A percentile compares a stretch with the other conserved stretches of the same genome.
Evolutionary conservation across 2,329 filamentous ascomycete species (phyloP).

Genomic region (Chalaropsis thielavioides): DNA sequence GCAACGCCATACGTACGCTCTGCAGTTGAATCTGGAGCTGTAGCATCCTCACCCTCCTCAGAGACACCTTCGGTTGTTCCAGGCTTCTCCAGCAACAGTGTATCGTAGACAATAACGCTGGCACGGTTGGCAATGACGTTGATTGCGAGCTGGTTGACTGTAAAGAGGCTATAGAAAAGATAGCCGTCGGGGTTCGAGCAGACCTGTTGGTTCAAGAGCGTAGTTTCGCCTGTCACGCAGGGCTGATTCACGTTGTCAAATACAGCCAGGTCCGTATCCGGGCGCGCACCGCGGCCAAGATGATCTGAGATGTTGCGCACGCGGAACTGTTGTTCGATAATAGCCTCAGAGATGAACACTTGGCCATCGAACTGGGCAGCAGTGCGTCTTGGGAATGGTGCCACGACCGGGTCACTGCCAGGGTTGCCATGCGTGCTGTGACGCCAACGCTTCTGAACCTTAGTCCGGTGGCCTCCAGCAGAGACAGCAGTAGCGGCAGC

Average conservation of each 20-base stretch:
- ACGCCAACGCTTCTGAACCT: conserved; percentile 15
- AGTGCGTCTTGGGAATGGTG: conserved; percentile 28
- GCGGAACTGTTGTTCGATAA: conserved; percentile 36
- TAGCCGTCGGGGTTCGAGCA: conserved; percentile 34
- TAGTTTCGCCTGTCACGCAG: conserved; percentile 25
- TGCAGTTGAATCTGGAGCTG: background rate
- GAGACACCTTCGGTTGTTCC: conserved; percentile 18
- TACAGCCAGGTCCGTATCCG: conserved; percentile 23
- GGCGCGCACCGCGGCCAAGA: conserved; percentile 29
- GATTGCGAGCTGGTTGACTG: conserved; percentile 23
- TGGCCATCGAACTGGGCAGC: conserved; percentile 31
- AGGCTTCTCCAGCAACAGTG: conserved; percentile 20
- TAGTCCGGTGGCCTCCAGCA: conserved; percentile 18
- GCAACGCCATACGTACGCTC: background rate
- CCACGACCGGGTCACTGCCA: conserved; percentile 22
- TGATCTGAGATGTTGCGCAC: conserved; percentile 30
- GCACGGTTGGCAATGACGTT: conserved; percentile 15
- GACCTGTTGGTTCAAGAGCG: conserved; percentile 17
- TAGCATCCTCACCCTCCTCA: background rate
- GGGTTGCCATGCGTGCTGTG: conserved; percentile 15
- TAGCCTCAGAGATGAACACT: conserved; percentile 29
- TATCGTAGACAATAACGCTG: conserved; percentile 4
- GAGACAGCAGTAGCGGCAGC: conserved; percentile 18
- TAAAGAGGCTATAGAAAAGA: conserved; percentile 39
- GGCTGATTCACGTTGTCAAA: conserved; percentile 32